These are phyloP conservation scores for Trifolium repens DNA, from an alignment of 306 rosid species.

Conservation along the genomic window DNA sequence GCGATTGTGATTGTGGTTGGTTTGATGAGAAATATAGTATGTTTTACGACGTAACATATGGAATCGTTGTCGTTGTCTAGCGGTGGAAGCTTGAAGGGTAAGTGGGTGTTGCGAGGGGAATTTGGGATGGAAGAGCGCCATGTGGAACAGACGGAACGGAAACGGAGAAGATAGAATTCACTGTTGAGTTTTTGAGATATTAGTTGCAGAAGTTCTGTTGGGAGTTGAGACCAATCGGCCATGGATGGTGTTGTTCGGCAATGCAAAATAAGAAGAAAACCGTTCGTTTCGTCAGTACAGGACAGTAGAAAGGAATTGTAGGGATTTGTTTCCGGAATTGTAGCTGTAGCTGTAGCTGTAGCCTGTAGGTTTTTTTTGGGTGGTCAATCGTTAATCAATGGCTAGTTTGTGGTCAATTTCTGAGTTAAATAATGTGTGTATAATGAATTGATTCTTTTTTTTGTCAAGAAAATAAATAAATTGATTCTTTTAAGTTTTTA, in stretches of 20 bases:
- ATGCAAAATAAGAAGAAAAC: too few species aligned
- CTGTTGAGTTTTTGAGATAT: neutral
- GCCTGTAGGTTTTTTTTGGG: too few species aligned
- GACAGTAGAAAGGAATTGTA: too few species aligned
- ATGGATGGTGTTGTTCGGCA: neutral
- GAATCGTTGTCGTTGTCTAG: neutral
- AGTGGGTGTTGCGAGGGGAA: neutral
- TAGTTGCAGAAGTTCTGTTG: neutral
- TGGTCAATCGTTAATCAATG: too few species aligned
- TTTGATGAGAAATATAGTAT: slow-evolving; percentile 32
- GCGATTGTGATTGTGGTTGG: slow-evolving; percentile 2
- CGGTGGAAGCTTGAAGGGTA: neutral
- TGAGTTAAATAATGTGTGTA: too few species aligned
- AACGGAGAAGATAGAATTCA: neutral
- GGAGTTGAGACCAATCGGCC: neutral
- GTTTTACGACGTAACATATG: slow-evolving; percentile 22
- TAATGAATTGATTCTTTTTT: too few species aligned
- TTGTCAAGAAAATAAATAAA: too few species aligned
- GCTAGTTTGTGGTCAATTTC: too few species aligned
- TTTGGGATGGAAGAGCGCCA: neutral
- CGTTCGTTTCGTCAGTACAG: too few species aligned
- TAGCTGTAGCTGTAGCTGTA: too few species aligned
- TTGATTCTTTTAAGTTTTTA: too few species aligned
- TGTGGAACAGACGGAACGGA: neutral
- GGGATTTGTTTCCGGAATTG: too few species aligned